Base-by-base conservation (phyloP, 2,329 filamentous ascomycete genomes). In the Emydomyces testavorans region DNA sequence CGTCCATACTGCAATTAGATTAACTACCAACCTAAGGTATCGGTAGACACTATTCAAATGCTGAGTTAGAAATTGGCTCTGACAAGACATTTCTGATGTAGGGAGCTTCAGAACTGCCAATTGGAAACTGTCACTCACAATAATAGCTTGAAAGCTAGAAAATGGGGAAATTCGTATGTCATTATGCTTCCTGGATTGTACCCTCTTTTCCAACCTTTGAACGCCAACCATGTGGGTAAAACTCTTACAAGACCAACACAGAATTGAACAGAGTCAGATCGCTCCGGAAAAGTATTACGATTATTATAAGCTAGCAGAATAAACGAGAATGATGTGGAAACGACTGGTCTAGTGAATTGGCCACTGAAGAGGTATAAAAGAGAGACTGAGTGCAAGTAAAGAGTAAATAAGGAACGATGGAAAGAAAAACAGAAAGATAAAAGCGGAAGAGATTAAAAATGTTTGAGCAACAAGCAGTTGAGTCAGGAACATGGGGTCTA, bases 11-110 rank as follows among this genome's bases (percentile, higher is more conserved):
- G 85, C 87, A 58, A 85, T 71, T 59, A 85, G 79, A 63, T 95
- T 92, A 57, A 94, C 81, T 58, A 94, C 72, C 56, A 94, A 76
- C 55, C 90, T 84, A 52, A 87, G 60, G 69, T 95, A 95, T 57
- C 90, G 83, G 73, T 93, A 87, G 52, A 90, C 61, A 79, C 89
- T 94, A 61, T 46, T 57, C 34, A 10, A 36, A 36, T 46, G 53
- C 20, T 56, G 45, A 13, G 29, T 47, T 47, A 40, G 45, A 41
- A 28, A 31, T 15, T 29, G 3, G 18, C 5, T 29, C 16, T 15
- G 13, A 29, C 28, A 45, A 38, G 35, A n/a, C n/a, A n/a, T n/a
- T n/a, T n/a, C n/a, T n/a, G n/a, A n/a, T n/a, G n/a, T n/a, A n/a
- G n/a, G n/a, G n/a, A n/a, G n/a, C n/a, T n/a, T 15, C n/a, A n/a